Evolutionary conservation across 768 basidiomycete genomes (phyloP), one percentile per base, ranked within the genome.

Genomic region (Inosperma sp.): DNA sequence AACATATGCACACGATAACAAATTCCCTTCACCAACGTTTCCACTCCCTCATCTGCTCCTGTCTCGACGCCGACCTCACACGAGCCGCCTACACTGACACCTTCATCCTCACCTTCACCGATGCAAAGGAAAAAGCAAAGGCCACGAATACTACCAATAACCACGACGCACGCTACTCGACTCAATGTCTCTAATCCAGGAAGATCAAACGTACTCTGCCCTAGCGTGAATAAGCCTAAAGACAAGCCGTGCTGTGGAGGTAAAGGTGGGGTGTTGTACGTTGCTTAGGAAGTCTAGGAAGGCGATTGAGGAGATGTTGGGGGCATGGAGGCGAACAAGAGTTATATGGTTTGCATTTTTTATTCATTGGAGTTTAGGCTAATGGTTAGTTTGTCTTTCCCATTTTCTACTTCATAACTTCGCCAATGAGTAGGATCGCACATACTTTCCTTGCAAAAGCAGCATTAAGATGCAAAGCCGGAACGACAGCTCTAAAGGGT

Each of bases 211-310:
- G 12, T 49, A 49, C 26, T 49, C 48, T n/a, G 48, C 48, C 8
- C 36, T 49, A 2, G 35, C 79, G 85, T 91, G 56, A 82, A 81
- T 62, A 66, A 77, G 26, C 76, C 84, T 3, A 69, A 74, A 41
- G 82, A 83, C 41, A 70, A 75, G 48, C 76, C 75, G 52, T 91
- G 88, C 56, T 65, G 71, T 85, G 8, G 84, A 90, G 63, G 76
- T 95, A 37, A 87, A 88, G 62, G 80, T 86, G 7, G 80, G 82
- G 57, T 90, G 88, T 46, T 93, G 84, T 58, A 78, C 78, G 40
- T 68, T 67, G 22, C 72, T 93, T 9, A 88, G 87, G 3, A 78
- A 88, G 49, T 82, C 86, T 68, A 73, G 88, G 51, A 83, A 90
- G 63, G 90, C 89, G 51, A 73, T 82, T 56, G 83, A 86, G 63